phyloP scores from a whole-genome alignment of 2,329 filamentous ascomycete species.

The Calonectria honghensis region DNA sequence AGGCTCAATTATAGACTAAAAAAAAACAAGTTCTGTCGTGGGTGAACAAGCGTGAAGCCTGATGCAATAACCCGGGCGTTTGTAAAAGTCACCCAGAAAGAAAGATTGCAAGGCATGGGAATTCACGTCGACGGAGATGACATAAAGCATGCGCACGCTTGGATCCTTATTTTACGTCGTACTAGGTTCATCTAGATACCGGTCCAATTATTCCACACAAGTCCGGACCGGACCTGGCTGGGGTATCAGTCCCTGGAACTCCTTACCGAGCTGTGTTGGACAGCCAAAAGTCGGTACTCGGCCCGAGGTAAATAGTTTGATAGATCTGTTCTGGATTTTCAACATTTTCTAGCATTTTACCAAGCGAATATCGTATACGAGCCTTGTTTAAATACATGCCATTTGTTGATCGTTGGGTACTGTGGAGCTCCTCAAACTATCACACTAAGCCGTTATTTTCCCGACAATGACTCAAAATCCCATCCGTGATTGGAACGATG shows the following conservation, averaged over 20 bases:
- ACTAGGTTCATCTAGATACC: not conserved
- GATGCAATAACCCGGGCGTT: not conserved
- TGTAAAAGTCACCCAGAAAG: not conserved
- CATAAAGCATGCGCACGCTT: not conserved
- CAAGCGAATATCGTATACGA: not conserved
- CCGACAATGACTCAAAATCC: slow-evolving; percentile 14
- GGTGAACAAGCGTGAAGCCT: not conserved
- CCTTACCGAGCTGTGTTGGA: not conserved
- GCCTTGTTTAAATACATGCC: not conserved
- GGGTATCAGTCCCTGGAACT: not conserved
- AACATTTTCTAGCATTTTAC: not conserved
- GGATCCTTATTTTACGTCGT: not conserved
- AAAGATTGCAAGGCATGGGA: not conserved
- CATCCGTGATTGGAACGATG: slow-evolving; percentile 24
- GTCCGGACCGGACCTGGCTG: no score
- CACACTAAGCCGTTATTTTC: not conserved
- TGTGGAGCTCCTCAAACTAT: not conserved
- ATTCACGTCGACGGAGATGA: not conserved
- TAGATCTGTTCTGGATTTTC: not conserved
- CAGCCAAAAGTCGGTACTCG: not conserved
- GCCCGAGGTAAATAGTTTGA: not conserved
- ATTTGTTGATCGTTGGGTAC: not conserved
- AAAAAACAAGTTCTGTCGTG: not conserved
- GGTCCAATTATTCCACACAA: not conserved
- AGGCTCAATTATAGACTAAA: not conserved